Evolutionary conservation across 2,329 filamentous ascomycete species (phyloP).

Genomic region (Aspergillus sp.): DNA sequence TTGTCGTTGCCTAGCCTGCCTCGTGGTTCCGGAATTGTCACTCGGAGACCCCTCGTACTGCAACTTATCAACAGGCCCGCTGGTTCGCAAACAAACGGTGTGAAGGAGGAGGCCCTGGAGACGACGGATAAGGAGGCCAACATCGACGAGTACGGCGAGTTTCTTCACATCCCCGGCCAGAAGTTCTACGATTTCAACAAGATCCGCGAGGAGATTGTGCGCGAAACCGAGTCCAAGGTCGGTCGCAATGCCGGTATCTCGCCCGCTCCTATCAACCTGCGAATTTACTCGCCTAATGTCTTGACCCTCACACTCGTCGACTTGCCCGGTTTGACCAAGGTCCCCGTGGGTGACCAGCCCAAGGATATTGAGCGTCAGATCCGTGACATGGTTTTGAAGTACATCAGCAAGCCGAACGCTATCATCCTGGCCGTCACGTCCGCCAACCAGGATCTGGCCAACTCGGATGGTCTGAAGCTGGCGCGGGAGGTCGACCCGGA

Average conservation of each 20-base stretch:
- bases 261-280: slow-evolving; percentile 91
- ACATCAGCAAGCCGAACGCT: slow-evolving; percentile 97
- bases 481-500: slow-evolving; percentile 96
- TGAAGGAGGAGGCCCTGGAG: slow-evolving; percentile 63
- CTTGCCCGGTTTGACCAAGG: slow-evolving; percentile 92
- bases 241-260: slow-evolving; percentile 96
- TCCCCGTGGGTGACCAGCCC: slow-evolving; percentile 93
- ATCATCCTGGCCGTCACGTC: slow-evolving; percentile 96
- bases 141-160: slow-evolving; percentile 96
- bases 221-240: slow-evolving; percentile 95
- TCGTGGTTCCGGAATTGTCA: slow-evolving; percentile 96
- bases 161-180: slow-evolving; percentile 93
- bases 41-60: slow-evolving; percentile 89
- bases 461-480: slow-evolving; percentile 95
- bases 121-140: slow-evolving; percentile 86
- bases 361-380: slow-evolving; percentile 97
- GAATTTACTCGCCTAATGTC: slow-evolving; percentile 98
- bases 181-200: slow-evolving; percentile 99
- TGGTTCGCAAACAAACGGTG: slow-evolving; percentile 69
- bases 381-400: slow-evolving; percentile 96
- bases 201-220: slow-evolving; percentile 95
- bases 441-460: slow-evolving; percentile 96
- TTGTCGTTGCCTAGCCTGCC: slow-evolving; percentile 66
- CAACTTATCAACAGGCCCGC: slow-evolving; percentile 92
- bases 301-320: slow-evolving; percentile 95